These are phyloP conservation scores for Aphanomyces euteiches DNA, from an alignment of 352 stramenopile genomes.

Conservation along the genomic window DNA sequence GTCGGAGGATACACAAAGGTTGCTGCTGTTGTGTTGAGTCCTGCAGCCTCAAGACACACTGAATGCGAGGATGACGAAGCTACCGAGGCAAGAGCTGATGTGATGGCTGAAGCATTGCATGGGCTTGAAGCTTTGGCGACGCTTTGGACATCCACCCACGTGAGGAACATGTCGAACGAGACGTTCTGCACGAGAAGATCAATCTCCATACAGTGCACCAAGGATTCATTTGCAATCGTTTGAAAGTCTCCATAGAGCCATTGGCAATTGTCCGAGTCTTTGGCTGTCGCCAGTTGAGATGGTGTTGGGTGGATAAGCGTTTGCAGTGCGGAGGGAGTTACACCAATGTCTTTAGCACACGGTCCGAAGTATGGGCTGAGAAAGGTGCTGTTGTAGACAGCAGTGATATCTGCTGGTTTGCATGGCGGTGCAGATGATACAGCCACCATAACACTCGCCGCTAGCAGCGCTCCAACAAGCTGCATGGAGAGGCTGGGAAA, in stretches of 20 bases:
- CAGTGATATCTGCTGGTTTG: not conserved
- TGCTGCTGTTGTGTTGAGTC: not conserved
- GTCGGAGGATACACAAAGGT: not conserved
- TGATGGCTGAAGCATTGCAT: not conserved
- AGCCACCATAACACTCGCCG: not conserved
- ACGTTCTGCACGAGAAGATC: not conserved
- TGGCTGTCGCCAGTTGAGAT: not conserved
- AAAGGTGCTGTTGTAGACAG: conserved; percentile 2
- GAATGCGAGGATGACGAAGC: not conserved
- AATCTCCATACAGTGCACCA: not conserved
- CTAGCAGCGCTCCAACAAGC: too few relatives aligned
- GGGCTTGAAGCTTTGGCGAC: not conserved
- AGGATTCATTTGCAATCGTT: not conserved
- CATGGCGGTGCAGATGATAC: not conserved
- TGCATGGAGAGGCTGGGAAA: too few relatives aligned
- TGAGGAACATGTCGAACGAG: not conserved
- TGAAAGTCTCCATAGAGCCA: not conserved
- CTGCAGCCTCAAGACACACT: not conserved
- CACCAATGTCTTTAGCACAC: not conserved
- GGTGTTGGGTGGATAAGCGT: not conserved
- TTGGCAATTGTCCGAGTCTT: not conserved
- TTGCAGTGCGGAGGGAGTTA: not conserved
- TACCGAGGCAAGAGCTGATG: not conserved
- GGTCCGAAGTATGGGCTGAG: not conserved
- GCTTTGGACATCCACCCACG: not conserved